Evolutionary conservation across 768 basidiomycete genomes (phyloP).

Genomic region (Clathrus columnatus): DNA sequence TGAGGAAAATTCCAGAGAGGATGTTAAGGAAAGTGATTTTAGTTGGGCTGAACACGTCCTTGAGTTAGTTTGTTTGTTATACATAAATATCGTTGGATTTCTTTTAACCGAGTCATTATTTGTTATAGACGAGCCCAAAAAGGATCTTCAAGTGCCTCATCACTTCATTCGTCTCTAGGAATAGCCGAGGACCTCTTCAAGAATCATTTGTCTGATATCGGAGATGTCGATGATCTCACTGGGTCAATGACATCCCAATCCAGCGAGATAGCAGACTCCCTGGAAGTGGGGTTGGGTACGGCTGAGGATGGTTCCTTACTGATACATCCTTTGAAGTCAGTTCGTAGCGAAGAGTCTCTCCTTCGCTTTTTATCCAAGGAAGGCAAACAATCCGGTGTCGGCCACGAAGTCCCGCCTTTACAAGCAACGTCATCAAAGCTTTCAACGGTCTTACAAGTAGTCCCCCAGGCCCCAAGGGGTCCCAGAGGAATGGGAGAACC

Average conservation of each 20-base stretch:
- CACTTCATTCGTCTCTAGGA: slow-evolving; percentile 38
- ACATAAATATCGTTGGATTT: neutral
- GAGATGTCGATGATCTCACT: slow-evolving; percentile 32
- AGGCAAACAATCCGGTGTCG: neutral
- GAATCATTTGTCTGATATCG: slow-evolving; percentile 28
- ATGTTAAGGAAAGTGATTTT: slow-evolving; percentile 54
- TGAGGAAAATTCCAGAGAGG: slow-evolving; percentile 25
- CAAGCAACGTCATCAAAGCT: neutral
- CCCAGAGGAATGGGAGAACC: neutral
- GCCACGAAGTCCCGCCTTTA: neutral
- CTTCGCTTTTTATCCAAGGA: neutral
- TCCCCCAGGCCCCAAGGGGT: neutral
- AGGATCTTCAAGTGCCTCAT: slow-evolving; percentile 29
- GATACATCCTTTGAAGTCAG: neutral
- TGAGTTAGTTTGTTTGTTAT: slow-evolving; percentile 34
- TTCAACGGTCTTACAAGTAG: neutral
- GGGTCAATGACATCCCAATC: slow-evolving; percentile 23
- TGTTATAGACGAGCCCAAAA: slow-evolving; percentile 30
- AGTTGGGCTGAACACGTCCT: slow-evolving; percentile 78
- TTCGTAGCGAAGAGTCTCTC: slow-evolving; percentile 1
- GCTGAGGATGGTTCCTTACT: slow-evolving; percentile 17
- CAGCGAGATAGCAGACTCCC: slow-evolving; percentile 51
- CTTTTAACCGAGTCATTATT: neutral
- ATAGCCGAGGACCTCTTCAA: slow-evolving; percentile 31
- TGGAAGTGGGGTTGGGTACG: slow-evolving; percentile 65